Conservation (phyloP, 257 asterid species). For the Fraxinus pennsylvanica region DNA sequence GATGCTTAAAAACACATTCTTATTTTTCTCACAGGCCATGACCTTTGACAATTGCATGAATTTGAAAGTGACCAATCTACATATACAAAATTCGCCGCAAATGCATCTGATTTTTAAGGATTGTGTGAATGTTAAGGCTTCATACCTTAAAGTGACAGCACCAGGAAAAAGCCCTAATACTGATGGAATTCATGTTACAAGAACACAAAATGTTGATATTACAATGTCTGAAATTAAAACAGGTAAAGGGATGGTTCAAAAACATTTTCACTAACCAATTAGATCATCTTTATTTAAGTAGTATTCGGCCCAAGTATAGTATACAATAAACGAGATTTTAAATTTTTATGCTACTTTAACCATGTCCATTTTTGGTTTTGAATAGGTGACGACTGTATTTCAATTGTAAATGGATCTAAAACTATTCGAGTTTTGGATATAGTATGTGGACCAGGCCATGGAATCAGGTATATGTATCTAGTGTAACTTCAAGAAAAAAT, state of each 20-base stretch:
- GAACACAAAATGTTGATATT: conserved; percentile 42
- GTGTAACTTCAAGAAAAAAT: too few species aligned
- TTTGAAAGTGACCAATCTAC: conserved; percentile 50
- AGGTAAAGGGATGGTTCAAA: conserved; percentile 28
- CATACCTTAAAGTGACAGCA: conserved; percentile 39
- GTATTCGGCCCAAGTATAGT: too few species aligned
- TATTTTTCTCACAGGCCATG: conserved; percentile 53
- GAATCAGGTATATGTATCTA: conserved; percentile 62
- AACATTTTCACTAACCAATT: too few species aligned
- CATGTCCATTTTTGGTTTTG: neutral
- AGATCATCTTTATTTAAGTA: neutral
- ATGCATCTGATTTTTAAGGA: conserved; percentile 62
- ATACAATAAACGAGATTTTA: too few species aligned
- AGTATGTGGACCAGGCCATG: conserved; percentile 94
- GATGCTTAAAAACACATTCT: neutral
- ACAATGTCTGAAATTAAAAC: conserved; percentile 42
- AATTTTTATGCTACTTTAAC: too few species aligned
- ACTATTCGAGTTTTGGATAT: conserved; percentile 52
- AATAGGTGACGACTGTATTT: neutral
- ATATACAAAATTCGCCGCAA: conserved; percentile 46
- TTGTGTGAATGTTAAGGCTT: conserved; percentile 43
- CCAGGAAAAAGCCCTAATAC: conserved; percentile 63
- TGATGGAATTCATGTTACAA: conserved; percentile 61
- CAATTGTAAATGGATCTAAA: neutral
- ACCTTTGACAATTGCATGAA: conserved; percentile 62